Percentiles rank a stretch among this genome's conserved stretches.
These are phyloP conservation scores for Rhynchosporium graminicola DNA, from an alignment of 2,329 filamentous ascomycete genomes.

Conservation along the genomic window DNA sequence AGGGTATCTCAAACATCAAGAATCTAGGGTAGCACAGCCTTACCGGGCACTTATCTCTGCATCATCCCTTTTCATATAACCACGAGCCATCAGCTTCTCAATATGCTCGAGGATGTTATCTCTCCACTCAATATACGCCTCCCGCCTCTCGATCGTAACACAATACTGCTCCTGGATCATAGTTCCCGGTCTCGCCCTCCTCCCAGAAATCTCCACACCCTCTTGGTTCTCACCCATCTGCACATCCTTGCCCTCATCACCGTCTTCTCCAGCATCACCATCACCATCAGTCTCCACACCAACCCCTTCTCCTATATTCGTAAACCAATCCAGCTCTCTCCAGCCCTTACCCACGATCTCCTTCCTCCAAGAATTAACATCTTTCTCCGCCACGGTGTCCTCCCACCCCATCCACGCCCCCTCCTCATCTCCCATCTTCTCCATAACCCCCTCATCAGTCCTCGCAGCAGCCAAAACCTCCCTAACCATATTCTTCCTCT, in stretches of 20 bases:
- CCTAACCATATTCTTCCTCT: slow-evolving; percentile 50
- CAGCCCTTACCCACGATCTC: slow-evolving; percentile 52
- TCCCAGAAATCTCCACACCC: slow-evolving; percentile 27
- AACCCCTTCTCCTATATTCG: slow-evolving; percentile 51
- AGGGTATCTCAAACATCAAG: neutral
- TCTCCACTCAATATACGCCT: slow-evolving; percentile 67
- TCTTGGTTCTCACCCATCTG: slow-evolving; percentile 13
- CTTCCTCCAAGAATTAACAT: slow-evolving; percentile 63
- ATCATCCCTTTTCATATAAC: slow-evolving; percentile 18
- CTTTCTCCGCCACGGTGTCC: slow-evolving; percentile 47
- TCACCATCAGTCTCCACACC: slow-evolving; percentile 35
- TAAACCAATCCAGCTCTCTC: slow-evolving; percentile 58
- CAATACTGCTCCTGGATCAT: slow-evolving; percentile 80
- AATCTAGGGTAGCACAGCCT: slow-evolving; percentile 6
- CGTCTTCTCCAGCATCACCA: slow-evolving; percentile 41
- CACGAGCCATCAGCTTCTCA: slow-evolving; percentile 42
- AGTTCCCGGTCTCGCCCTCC: slow-evolving; percentile 43
- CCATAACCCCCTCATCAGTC: slow-evolving; percentile 44
- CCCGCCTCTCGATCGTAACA: slow-evolving; percentile 61
- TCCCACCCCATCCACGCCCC: slow-evolving; percentile 56
- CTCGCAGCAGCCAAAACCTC: slow-evolving; percentile 44
- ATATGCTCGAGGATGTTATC: slow-evolving; percentile 58
- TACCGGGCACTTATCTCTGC: slow-evolving; percentile 17
- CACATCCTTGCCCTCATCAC: slow-evolving; percentile 39
- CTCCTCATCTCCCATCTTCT: slow-evolving; percentile 48